phyloP scores from a whole-genome alignment of 495 filamentous ascomycete species.

The Gamarada debralockiae region DNA sequence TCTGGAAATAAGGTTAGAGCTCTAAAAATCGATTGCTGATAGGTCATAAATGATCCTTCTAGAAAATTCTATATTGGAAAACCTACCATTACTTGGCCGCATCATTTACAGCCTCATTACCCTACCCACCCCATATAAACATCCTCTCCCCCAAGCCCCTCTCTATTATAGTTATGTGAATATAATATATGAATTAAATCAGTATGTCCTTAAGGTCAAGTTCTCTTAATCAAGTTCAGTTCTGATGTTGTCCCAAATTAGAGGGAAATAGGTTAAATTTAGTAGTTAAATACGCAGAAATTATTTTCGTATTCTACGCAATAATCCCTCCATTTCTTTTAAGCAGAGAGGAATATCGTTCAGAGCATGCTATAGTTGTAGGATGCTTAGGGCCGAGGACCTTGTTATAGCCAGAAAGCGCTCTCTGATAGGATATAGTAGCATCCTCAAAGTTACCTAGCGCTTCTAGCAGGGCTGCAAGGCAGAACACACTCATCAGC shows the following conservation, averaged over 20 bases:
- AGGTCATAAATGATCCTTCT: too few relatives aligned
- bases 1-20: too few relatives aligned
- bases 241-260: background rate
- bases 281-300: background rate
- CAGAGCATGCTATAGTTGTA: slow-evolving; percentile 3
- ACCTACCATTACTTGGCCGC: too few relatives aligned
- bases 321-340: background rate
- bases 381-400: slow-evolving; percentile 8
- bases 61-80: too few relatives aligned
- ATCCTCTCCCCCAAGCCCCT: too few relatives aligned
- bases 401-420: slow-evolving; percentile 2
- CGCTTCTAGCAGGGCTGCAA: slow-evolving; percentile 4
- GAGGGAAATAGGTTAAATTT: background rate
- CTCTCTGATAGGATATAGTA: slow-evolving; percentile 11
- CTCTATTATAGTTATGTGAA: background rate
- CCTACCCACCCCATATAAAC: too few relatives aligned
- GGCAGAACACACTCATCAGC: slow-evolving; percentile 19
- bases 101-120: too few relatives aligned
- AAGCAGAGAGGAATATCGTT: slow-evolving; percentile 10
- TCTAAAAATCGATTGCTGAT: too few relatives aligned
- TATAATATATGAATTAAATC: background rate
- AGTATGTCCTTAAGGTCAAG: background rate
- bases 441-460: background rate
- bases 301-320: background rate
- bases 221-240: background rate